Evolutionary conservation across 1,284 basidiomycete species (phyloP), one percentile per base, ranked within the genome.

Genomic region (Ceratobasidium sp.): DNA sequence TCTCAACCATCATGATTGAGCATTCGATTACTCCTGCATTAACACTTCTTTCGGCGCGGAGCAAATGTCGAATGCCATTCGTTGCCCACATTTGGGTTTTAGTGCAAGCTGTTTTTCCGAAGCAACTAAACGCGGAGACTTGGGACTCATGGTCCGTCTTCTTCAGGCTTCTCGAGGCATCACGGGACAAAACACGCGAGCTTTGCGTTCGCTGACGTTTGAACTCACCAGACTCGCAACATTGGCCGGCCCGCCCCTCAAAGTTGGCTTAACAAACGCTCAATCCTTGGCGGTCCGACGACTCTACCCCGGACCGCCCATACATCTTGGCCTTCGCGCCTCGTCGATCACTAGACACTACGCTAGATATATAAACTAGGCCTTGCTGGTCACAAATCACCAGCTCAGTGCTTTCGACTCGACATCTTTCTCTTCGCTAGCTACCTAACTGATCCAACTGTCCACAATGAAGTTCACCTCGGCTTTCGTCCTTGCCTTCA

Each of bases 391-490:
- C n/a, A n/a, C n/a, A n/a, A n/a, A n/a, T n/a, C n/a, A n/a, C n/a
- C n/a, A n/a, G n/a, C n/a, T n/a, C n/a, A n/a, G n/a, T n/a, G n/a
- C n/a, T n/a, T n/a, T n/a, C n/a, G n/a, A n/a, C n/a, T n/a, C n/a
- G n/a, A n/a, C n/a, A n/a, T n/a, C n/a, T n/a, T n/a, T n/a, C n/a
- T n/a, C n/a, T n/a, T n/a, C n/a, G n/a, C n/a, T n/a, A n/a, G n/a
- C n/a, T n/a, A n/a, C n/a, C n/a, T n/a, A n/a, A n/a, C n/a, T n/a
- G n/a, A n/a, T n/a, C n/a, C n/a, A n/a, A n/a, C n/a, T n/a, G n/a
- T 52, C 38, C 40, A 49, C 34, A 17, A 68, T 68, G 65, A 68
- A 56, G 65, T 68, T 68, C 31, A 20, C 42, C 32, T 55, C 65
- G 55, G 65, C 42, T 47, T 5, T 55, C 25, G 65, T 40, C 10